Conservation (phyloP, 306 rosid genomes). For the Vachellia collinsii region DNA sequence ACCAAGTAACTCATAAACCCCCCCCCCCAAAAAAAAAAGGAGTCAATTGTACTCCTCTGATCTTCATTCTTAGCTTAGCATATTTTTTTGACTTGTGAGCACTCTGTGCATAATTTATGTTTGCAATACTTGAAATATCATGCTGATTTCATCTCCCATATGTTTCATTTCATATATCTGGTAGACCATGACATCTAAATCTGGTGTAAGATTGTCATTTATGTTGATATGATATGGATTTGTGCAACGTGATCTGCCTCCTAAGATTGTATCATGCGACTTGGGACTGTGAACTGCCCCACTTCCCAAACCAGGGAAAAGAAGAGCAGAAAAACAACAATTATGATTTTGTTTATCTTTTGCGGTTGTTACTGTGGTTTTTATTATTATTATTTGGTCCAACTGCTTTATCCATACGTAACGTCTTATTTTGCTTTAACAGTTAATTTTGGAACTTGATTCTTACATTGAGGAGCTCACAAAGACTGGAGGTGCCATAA, state of each 20-base stretch:
- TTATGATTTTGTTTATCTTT: neutral
- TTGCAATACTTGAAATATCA: constrained; percentile 23
- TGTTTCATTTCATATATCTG: neutral
- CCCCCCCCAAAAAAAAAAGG: neutral
- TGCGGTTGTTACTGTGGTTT: neutral
- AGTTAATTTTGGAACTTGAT: constrained; percentile 94
- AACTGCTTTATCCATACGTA: constrained; percentile 35
- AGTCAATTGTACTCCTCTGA: constrained; percentile 7
- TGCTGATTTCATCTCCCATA: neutral
- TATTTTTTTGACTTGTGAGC: constrained; percentile 13
- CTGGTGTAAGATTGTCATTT: neutral
- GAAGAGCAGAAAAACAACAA: neutral
- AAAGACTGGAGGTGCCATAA: constrained; percentile 81
- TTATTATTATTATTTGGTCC: constrained; percentile 22
- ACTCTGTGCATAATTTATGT: constrained; percentile 18
- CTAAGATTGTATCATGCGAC: neutral
- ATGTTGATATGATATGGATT: constrained; percentile 4
- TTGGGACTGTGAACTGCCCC: neutral
- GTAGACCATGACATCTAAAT: neutral
- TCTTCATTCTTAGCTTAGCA: constrained; percentile 30
- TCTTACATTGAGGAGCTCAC: constrained; percentile 88
- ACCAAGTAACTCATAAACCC: constrained; percentile 67
- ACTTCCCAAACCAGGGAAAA: neutral
- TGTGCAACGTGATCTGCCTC: neutral
- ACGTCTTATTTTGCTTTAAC: constrained; percentile 38